These are phyloP conservation scores for Microbotryum violaceum DNA, from an alignment of 1,284 basidiomycete species.

Conservation along the genomic window DNA sequence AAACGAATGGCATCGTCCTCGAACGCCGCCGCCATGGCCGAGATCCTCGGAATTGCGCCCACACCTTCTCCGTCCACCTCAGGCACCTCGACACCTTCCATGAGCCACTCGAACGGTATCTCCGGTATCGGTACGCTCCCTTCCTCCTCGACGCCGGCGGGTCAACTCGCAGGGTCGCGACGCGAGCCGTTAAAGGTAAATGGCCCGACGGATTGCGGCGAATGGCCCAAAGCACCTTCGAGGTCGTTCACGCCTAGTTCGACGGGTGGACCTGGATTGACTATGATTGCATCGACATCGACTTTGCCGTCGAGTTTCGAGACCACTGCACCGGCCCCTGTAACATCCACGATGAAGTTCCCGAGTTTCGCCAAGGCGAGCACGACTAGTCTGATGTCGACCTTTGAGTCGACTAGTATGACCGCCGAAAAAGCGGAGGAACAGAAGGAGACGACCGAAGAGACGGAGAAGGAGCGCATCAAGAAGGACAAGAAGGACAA, in stretches of 20 bases:
- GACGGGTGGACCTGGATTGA: no score
- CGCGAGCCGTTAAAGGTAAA: not conserved
- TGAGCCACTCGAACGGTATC: constrained; percentile 8
- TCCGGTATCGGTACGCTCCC: constrained; percentile 4
- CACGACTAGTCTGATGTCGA: constrained; percentile 7
- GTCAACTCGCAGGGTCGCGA: not conserved
- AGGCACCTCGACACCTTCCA: constrained; percentile 8
- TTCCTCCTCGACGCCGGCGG: no score
- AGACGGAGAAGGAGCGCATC: not conserved
- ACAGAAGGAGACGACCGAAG: not conserved
- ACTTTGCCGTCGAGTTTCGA: not conserved
- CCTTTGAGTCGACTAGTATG: not conserved
- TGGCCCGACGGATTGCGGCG: no score
- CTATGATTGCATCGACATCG: not conserved
- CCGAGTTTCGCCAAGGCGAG: constrained; percentile 12
- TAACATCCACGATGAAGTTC: constrained; percentile 2
- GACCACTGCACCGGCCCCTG: not conserved
- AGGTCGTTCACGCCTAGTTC: no score
- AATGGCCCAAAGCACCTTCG: no score
- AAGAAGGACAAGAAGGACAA: not conserved
- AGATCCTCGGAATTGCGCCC: constrained; percentile 35
- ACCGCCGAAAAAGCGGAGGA: not conserved
- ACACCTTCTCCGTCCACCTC: constrained; percentile 11
- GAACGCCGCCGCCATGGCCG: constrained; percentile 33
- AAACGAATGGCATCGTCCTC: constrained; percentile 31